Evolutionary conservation across 78 protist genomes (phyloP).

Genomic region (Isochrysis galbana): DNA sequence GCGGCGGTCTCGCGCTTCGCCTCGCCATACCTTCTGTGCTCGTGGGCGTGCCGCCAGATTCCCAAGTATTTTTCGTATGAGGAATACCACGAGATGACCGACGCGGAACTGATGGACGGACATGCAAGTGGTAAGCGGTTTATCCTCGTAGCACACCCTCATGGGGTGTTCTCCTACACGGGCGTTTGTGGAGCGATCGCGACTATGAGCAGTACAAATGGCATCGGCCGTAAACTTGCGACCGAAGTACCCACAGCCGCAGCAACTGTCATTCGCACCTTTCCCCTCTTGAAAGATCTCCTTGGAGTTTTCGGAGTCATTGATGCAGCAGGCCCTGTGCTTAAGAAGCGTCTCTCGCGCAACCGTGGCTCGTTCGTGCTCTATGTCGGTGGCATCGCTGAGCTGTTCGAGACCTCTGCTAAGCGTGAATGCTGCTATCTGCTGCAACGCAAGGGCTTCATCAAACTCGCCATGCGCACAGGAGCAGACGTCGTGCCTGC

Average conservation of each 20-base stretch:
- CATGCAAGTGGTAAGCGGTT: background rate
- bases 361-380: background rate
- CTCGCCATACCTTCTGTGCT: background rate
- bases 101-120: background rate
- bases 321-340: background rate
- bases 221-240: background rate
- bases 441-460: background rate
- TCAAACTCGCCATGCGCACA: background rate
- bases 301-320: constrained; percentile 17
- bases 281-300: background rate
- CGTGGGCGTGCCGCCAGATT: background rate
- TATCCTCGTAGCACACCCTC: background rate
- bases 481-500: constrained; percentile 1
- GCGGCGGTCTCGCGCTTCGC: background rate
- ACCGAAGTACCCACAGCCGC: background rate
- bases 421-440: background rate
- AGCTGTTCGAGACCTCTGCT: background rate
- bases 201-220: background rate
- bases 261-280: background rate
- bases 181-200: background rate
- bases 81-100: background rate
- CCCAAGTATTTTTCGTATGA: background rate
- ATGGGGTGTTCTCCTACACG: background rate
- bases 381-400: constrained; percentile 5
- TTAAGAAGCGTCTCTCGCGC: background rate